Percentiles rank a stretch among this genome's conserved stretches.
These are phyloP conservation scores for Pseudofabraea citricarpa DNA, from an alignment of 2,329 filamentous ascomycete genomes.

Conservation along the genomic window DNA sequence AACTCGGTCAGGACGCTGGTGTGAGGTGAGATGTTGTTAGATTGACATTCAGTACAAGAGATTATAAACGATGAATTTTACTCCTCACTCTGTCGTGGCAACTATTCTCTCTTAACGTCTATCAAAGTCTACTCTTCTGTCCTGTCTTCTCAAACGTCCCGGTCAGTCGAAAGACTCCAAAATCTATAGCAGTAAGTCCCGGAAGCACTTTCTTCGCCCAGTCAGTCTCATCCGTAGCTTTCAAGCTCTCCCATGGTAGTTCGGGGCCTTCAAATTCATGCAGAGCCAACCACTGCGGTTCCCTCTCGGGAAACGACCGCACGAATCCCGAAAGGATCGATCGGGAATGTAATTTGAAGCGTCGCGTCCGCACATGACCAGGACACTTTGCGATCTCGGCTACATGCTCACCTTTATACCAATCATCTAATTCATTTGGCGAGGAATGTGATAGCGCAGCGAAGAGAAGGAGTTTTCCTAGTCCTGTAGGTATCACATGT, in stretches of 20 bases:
- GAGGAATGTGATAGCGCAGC: not conserved
- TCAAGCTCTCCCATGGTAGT: not conserved
- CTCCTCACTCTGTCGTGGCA: no score
- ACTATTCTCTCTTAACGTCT: not conserved
- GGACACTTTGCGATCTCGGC: not conserved
- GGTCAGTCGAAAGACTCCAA: not conserved
- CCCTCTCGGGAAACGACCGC: not conserved
- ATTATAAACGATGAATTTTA: no score
- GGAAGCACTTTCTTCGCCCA: not conserved
- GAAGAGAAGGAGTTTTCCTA: not conserved
- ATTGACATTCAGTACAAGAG: no score
- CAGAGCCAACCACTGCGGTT: not conserved
- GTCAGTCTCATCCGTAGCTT: not conserved
- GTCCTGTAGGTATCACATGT: not conserved
- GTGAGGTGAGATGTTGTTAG: no score
- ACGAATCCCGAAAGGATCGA: not conserved
- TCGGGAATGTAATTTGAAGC: not conserved
- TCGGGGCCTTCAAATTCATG: constrained; percentile 1
- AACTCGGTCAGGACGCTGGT: no score
- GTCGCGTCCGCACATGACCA: not conserved
- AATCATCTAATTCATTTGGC: not conserved
- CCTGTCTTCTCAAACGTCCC: not conserved
- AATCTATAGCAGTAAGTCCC: not conserved
- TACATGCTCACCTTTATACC: not conserved
- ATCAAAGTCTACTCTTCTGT: not conserved